Percentiles rank a stretch among this genome's conserved stretches.
These are phyloP conservation scores for Candida easanensis DNA, from an alignment of 805 yeast species.

Conservation along the genomic window DNA sequence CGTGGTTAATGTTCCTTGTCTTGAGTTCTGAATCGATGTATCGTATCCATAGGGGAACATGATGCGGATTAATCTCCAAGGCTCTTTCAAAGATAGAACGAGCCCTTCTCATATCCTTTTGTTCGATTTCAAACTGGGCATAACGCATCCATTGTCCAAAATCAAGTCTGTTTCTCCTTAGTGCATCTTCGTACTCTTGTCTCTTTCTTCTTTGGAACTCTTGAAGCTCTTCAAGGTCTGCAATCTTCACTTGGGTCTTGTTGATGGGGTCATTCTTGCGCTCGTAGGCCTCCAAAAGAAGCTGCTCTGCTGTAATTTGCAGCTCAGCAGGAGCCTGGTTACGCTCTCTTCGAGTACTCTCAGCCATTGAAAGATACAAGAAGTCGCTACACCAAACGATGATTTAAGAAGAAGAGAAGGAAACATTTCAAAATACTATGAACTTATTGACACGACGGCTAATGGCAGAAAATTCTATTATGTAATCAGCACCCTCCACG, in stretches of 20 bases:
- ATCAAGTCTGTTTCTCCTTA: constrained; percentile 79
- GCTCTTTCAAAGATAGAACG: constrained; percentile 89
- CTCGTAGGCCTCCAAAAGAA: constrained; percentile 60
- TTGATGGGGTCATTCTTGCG: constrained; percentile 37
- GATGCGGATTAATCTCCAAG: constrained; percentile 66
- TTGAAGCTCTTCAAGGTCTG: constrained; percentile 76
- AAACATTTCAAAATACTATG: no score
- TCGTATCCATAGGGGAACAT: constrained; percentile 82
- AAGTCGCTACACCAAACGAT: no score
- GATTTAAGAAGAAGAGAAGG: no score
- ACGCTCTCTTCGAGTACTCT: constrained; percentile 24
- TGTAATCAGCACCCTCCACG: constrained; percentile 65
- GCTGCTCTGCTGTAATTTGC: constrained; percentile 64
- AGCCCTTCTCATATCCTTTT: constrained; percentile 74
- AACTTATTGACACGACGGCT: constrained; percentile 2
- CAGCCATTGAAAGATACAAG: background rate
- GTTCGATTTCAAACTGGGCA: constrained; percentile 83
- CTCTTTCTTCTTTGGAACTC: constrained; percentile 77
- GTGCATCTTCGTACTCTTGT: constrained; percentile 80
- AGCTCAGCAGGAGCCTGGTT: constrained; percentile 44
- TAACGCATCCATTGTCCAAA: constrained; percentile 89
- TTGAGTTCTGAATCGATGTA: constrained; percentile 79
- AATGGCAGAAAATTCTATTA: background rate
- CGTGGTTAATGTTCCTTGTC: constrained; percentile 76
- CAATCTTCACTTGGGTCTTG: constrained; percentile 47